phyloP scores from a whole-genome alignment of 2,329 filamentous ascomycete species.

The Claviceps sp. region DNA sequence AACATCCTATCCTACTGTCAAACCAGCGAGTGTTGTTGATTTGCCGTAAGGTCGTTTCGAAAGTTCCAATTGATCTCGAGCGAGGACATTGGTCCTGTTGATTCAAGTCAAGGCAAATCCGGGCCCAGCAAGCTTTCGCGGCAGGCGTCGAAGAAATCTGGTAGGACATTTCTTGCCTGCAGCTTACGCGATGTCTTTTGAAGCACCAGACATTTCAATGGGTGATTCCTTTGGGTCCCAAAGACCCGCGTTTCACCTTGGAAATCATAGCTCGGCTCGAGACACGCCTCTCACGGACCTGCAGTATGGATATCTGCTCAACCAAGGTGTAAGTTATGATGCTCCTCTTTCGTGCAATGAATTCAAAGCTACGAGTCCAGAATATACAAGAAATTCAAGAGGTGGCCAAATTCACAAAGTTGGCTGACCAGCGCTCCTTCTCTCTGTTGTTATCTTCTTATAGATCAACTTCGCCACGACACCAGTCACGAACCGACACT shows the following conservation, averaged over 20 bases:
- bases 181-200: slow-evolving; percentile 12
- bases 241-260: slow-evolving; percentile 48
- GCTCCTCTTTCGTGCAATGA: not conserved
- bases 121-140: not conserved
- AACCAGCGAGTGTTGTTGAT: not conserved
- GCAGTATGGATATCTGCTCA: slow-evolving; percentile 54
- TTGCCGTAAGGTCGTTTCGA: not conserved
- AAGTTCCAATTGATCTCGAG: not conserved
- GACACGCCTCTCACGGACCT: slow-evolving; percentile 46
- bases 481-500: slow-evolving; percentile 62
- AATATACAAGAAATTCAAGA: too few species aligned
- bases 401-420: not conserved
- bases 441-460: not conserved
- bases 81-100: not conserved
- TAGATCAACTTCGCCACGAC: slow-evolving; percentile 71
- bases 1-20: too few species aligned
- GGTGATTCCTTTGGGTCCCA: slow-evolving; percentile 16
- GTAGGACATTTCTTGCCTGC: not conserved
- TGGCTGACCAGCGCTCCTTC: not conserved
- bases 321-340: slow-evolving; percentile 47
- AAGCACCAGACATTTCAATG: slow-evolving; percentile 10
- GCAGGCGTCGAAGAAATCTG: not conserved
- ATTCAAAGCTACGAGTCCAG: too few species aligned
- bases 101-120: not conserved
- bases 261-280: slow-evolving; percentile 58